A percentile compares a stretch with the other conserved stretches of the same genome.
Conservation (phyloP, 495 filamentous ascomycete species). For the Hypomontagnella monticulosa region DNA sequence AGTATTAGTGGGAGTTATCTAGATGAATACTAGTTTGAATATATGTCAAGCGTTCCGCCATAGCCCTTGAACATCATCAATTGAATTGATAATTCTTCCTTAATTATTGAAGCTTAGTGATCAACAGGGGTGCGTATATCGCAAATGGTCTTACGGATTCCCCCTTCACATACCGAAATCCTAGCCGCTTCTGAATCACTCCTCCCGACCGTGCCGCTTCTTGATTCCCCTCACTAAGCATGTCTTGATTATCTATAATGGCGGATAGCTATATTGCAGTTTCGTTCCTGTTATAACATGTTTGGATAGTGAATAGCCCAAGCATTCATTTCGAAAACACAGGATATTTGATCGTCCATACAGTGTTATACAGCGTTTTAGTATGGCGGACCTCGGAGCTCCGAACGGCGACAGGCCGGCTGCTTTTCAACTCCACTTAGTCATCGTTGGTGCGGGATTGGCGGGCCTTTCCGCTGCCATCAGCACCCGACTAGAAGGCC, state of each 20-base stretch:
- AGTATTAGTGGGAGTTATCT: too few relatives aligned
- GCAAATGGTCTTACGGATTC: too few relatives aligned
- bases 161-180: not conserved
- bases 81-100: too few relatives aligned
- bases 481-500: constrained; percentile 42
- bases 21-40: too few relatives aligned
- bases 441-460: constrained; percentile 58
- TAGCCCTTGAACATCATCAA: too few relatives aligned
- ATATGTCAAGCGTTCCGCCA: too few relatives aligned
- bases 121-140: too few relatives aligned
- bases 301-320: too few relatives aligned
- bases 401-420: constrained; percentile 8
- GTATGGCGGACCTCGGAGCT: constrained; percentile 7
- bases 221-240: not conserved
- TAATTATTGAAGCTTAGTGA: too few relatives aligned
- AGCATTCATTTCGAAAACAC: too few relatives aligned
- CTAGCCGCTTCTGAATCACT: constrained; percentile 8
- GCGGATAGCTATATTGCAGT: not conserved
- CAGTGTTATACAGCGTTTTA: not conserved
- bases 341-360: not conserved
- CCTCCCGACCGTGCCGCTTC: not conserved
- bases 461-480: constrained; percentile 58
- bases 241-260: not conserved
- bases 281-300: not conserved
- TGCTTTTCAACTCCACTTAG: constrained; percentile 42